Evolutionary conservation across 1,284 basidiomycete species (phyloP).

Genomic region (Tetrapyrgos nigripes): DNA sequence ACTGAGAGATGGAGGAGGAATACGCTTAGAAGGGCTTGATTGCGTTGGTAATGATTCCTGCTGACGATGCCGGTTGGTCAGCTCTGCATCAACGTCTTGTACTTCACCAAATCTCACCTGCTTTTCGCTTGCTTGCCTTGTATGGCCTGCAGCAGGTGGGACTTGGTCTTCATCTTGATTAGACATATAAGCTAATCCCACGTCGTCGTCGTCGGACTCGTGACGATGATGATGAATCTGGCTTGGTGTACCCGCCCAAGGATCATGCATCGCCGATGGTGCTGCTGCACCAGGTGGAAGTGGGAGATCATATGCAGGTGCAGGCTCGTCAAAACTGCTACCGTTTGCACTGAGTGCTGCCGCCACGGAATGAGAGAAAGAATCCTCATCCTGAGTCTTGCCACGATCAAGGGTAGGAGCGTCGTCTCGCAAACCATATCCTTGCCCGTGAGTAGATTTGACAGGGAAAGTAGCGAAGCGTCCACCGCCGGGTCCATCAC

Average conservation of each 20-base stretch:
- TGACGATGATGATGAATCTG: conserved; percentile 4
- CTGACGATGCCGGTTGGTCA: conserved; percentile 24
- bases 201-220: conserved; percentile 13
- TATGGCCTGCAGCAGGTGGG: conserved; percentile 22
- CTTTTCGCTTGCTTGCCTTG: conserved; percentile 24
- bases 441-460: conserved; percentile 18
- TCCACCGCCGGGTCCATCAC: conserved; percentile 35
- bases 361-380: conserved; percentile 59
- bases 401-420: conserved; percentile 21
- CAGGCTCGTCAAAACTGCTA: conserved; percentile 17
- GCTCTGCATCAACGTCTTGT: conserved; percentile 39
- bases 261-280: conserved; percentile 10
- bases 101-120: conserved; percentile 48
- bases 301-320: conserved; percentile 17
- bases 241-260: conserved; percentile 6
- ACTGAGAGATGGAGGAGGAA: conserved; percentile 43
- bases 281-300: conserved; percentile 16
- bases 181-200: conserved; percentile 49
- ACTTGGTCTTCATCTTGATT: conserved; percentile 26
- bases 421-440: conserved; percentile 21
- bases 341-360: conserved; percentile 46
- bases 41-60: conserved; percentile 4
- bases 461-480: conserved; percentile 68
- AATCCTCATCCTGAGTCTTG: conserved; percentile 40
- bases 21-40: conserved; percentile 24